Base-by-base conservation (phyloP, 495 filamentous ascomycete genomes). In the Penicillium goetzii region DNA sequence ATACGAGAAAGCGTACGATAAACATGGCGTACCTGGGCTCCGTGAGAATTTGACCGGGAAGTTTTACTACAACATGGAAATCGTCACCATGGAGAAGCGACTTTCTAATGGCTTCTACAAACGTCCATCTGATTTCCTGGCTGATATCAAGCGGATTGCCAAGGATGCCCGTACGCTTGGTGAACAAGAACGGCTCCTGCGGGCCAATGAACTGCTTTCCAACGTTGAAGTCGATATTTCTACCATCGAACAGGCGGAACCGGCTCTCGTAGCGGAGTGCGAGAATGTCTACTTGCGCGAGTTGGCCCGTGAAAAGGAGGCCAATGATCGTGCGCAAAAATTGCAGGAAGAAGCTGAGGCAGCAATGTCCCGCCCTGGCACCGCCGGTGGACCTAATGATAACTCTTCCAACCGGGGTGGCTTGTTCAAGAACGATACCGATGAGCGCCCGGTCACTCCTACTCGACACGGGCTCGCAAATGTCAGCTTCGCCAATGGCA, bases 61-160 rank as follows among this genome's bases (percentile, higher is more conserved):
- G 69, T 93, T 93, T 74, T 97, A 85, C 70, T 97, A 97, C 79
- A 99, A 99, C 66, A 78, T 98, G 56, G 92, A 98, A 66, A 89
- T 91, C n/a, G 89, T 87, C 4, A 95, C 90, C 8, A 97, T 99
- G 59, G 95, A 99, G 79, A 92, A 95, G 69, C 89, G 95, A 34
- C 82, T 98, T 26, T 92, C 92, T 6, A 97, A 98, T 76, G 95
- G 96, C 21, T 98, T 90, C 74, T 99, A 99, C 76, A 92, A 91
- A 70, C 84, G 92, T 17, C 89, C 93, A 0, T 87, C 85, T 61
- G 93, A 97, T 68, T 99, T 97, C 68, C 76, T 95, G 57, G 85
- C 86, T 33, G 95, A 99, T 71, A 88, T 97, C 66, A 88, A 90
- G 68, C 84, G 87, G 47, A 76, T 99, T 4, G 88, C 88, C 23